phyloP scores from a whole-genome alignment of 1,139 yeast genomes.

The Zygosaccharomyces pseudobailii region DNA sequence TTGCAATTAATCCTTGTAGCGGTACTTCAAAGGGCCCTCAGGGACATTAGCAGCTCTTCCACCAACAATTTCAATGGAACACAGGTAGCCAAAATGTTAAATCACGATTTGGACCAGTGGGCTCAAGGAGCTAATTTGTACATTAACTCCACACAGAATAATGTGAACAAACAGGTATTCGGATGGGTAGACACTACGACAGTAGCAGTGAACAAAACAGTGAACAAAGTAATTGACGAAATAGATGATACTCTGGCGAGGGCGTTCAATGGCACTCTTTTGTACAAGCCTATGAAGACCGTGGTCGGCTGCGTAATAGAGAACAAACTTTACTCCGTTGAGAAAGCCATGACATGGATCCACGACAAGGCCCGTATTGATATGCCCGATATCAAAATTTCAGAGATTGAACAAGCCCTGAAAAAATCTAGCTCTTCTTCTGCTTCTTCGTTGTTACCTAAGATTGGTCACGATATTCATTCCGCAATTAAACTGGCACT shows the following conservation, averaged over 20 bases:
- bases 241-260: conserved; percentile 52
- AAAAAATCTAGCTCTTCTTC: neutral
- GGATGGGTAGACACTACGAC: conserved; percentile 63
- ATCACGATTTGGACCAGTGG: conserved; percentile 40
- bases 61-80: conserved; percentile 5
- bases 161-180: conserved; percentile 58
- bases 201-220: conserved; percentile 49
- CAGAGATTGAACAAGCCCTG: conserved; percentile 26
- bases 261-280: conserved; percentile 64
- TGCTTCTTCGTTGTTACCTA: neutral
- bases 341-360: conserved; percentile 76
- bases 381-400: conserved; percentile 49
- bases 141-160: conserved; percentile 41
- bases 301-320: conserved; percentile 79
- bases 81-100: conserved; percentile 3
- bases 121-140: conserved; percentile 46
- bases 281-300: conserved; percentile 56
- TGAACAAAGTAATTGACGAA: conserved; percentile 44
- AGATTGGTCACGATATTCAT: conserved; percentile 29
- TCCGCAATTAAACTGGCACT: conserved; percentile 29
- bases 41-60: conserved; percentile 5
- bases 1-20: conserved; percentile 44
- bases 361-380: conserved; percentile 54
- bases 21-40: conserved; percentile 23
- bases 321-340: conserved; percentile 58